Evolutionary conservation across 768 basidiomycete species (phyloP).

Genomic region (Pisolithus sp.): DNA sequence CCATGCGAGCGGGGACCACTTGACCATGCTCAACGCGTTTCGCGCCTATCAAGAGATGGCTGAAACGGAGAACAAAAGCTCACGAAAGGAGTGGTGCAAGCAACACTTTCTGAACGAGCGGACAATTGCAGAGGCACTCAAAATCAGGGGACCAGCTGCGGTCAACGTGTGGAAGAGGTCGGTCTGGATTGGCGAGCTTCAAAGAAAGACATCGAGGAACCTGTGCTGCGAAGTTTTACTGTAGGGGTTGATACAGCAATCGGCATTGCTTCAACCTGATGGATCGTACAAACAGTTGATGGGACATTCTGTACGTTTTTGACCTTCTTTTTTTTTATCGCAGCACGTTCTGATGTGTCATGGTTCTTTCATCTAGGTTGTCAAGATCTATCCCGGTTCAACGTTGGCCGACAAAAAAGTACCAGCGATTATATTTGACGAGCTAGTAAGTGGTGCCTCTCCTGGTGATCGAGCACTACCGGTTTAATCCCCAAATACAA

Average conservation of each 20-base stretch:
- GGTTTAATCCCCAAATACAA: slow-evolving; percentile 20
- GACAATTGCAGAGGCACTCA: slow-evolving; percentile 68
- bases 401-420: slow-evolving; percentile 74
- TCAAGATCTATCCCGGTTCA: slow-evolving; percentile 92
- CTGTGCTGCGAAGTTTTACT: slow-evolving; percentile 65
- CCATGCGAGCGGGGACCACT: slow-evolving; percentile 84
- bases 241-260: slow-evolving; percentile 76
- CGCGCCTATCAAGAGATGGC: slow-evolving; percentile 73
- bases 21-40: slow-evolving; percentile 83
- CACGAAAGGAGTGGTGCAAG: slow-evolving; percentile 72
- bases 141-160: slow-evolving; percentile 78
- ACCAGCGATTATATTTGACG: slow-evolving; percentile 87
- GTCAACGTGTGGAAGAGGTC: slow-evolving; percentile 51
- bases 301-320: slow-evolving; percentile 53
- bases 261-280: slow-evolving; percentile 79
- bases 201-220: slow-evolving; percentile 58
- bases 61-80: slow-evolving; percentile 38
- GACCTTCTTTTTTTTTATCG: neutral
- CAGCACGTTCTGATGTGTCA: neutral
- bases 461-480: neutral
- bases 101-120: slow-evolving; percentile 79
- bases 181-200: slow-evolving; percentile 54
- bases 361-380: slow-evolving; percentile 33
- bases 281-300: slow-evolving; percentile 81
- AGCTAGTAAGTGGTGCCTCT: slow-evolving; percentile 56